Conservation (phyloP, 148 eudicot genomes). For the Diospyros kaki region DNA sequence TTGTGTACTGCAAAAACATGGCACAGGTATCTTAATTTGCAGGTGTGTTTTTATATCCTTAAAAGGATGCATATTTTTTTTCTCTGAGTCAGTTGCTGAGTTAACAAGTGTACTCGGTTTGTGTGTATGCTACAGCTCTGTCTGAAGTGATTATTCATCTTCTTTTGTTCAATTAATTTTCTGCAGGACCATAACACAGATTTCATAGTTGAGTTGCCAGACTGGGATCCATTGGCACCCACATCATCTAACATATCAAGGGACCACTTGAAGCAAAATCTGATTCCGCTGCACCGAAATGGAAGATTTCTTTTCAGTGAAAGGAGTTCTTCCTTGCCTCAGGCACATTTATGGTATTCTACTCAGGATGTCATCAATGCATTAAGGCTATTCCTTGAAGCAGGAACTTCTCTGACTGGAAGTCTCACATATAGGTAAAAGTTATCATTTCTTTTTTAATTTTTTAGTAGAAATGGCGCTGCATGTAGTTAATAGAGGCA, state of each 20-base stretch:
- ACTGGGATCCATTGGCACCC: constrained; percentile 68
- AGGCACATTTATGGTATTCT: constrained; percentile 85
- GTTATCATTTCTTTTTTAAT: neutral
- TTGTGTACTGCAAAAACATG: neutral
- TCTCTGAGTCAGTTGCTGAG: neutral
- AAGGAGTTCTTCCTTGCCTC: constrained; percentile 48
- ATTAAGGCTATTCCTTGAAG: constrained; percentile 72
- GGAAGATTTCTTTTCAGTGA: constrained; percentile 50
- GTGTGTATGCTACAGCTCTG: neutral
- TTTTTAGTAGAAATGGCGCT: too few species aligned
- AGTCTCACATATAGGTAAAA: constrained; percentile 83
- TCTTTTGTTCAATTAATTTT: constrained; percentile 6
- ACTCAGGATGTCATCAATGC: constrained; percentile 59
- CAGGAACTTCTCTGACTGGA: constrained; percentile 50
- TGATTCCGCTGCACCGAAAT: constrained; percentile 21
- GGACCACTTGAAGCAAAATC: constrained; percentile 22
- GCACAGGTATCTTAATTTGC: neutral
- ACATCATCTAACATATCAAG: constrained; percentile 18
- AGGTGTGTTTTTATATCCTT: neutral
- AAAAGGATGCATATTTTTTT: neutral
- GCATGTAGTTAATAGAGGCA: too few species aligned
- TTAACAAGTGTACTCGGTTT: neutral
- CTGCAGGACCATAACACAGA: constrained; percentile 90
- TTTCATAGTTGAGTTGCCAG: constrained; percentile 87
- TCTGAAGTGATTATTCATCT: neutral